A percentile compares a stretch with the other conserved stretches of the same genome.
phyloP scores from a whole-genome alignment of 2,329 filamentous ascomycete species.

The Colletotrichum endophyticum region DNA sequence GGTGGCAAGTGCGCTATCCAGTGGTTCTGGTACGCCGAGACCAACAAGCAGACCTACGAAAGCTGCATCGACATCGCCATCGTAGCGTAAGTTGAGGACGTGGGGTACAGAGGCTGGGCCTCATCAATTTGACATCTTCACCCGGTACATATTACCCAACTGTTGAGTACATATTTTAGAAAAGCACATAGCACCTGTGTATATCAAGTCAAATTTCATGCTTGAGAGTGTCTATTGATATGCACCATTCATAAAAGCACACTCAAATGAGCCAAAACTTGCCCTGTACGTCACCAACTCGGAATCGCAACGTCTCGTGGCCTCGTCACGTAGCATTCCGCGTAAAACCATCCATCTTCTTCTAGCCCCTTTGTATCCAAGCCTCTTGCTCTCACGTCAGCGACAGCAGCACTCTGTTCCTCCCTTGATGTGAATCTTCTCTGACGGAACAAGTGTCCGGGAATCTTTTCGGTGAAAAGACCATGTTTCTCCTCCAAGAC shows the following conservation, averaged over 20 bases:
- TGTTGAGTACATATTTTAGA: not conserved
- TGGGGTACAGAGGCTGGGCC: not conserved
- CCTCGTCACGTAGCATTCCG: slow-evolving; percentile 2
- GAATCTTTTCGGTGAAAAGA: not conserved
- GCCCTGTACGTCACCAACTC: not conserved
- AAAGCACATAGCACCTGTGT: not conserved
- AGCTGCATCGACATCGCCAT: slow-evolving; percentile 62
- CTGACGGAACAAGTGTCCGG: not conserved
- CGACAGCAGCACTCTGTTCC: not conserved
- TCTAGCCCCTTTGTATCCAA: not conserved
- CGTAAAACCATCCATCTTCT: slow-evolving; percentile 3
- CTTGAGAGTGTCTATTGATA: not conserved
- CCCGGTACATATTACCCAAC: not conserved
- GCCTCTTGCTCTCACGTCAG: not conserved
- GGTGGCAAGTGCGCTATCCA: slow-evolving; percentile 57
- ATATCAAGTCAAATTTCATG: not conserved
- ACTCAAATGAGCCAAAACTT: not conserved
- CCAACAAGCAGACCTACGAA: slow-evolving; percentile 66
- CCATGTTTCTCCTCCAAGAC: not conserved
- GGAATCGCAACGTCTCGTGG: not conserved
- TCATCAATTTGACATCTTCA: not conserved
- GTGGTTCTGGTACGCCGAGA: slow-evolving; percentile 65
- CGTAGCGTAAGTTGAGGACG: not conserved
- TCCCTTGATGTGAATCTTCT: not conserved
- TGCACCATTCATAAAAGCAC: not conserved